Conservation (phyloP, 768 basidiomycete species). For the Tremella mesenterica region DNA sequence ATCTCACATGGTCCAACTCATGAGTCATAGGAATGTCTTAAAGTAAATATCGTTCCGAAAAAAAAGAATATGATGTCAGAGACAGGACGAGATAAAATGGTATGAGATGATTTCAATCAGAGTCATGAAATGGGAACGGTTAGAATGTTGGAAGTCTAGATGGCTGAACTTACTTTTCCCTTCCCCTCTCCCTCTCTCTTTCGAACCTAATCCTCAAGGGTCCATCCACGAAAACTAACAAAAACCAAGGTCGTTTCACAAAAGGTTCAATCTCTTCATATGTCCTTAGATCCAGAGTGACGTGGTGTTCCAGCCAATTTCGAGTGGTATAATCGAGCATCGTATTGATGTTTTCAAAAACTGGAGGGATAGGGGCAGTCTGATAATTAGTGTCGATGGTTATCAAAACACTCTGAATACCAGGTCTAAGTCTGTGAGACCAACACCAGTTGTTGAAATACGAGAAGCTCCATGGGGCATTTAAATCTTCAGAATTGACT, state of each 20-base stretch:
- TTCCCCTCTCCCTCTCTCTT: constrained; percentile 51
- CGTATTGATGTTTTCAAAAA: constrained; percentile 50
- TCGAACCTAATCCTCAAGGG: constrained; percentile 63
- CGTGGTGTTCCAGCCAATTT: constrained; percentile 70
- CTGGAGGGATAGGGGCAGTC: constrained; percentile 7
- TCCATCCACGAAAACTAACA: constrained; percentile 74
- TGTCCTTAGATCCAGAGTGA: constrained; percentile 62
- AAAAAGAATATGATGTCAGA: no score
- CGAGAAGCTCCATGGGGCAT: background rate
- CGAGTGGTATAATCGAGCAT: constrained; percentile 68
- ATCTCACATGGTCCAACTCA: background rate
- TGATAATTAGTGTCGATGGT: no score
- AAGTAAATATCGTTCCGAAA: no score
- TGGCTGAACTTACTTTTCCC: no score
- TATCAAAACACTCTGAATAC: background rate
- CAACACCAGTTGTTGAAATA: background rate
- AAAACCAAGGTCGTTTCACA: constrained; percentile 77
- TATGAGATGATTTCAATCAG: no score
- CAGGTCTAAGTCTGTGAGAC: background rate
- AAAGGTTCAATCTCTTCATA: constrained; percentile 59
- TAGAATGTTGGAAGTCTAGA: no score
- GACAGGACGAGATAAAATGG: no score
- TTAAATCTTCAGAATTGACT: no score
- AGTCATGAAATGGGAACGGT: no score
- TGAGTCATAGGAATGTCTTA: no score